Base-by-base conservation (phyloP, 2,329 filamentous ascomycete species). In the Leptodontidium sp. region DNA sequence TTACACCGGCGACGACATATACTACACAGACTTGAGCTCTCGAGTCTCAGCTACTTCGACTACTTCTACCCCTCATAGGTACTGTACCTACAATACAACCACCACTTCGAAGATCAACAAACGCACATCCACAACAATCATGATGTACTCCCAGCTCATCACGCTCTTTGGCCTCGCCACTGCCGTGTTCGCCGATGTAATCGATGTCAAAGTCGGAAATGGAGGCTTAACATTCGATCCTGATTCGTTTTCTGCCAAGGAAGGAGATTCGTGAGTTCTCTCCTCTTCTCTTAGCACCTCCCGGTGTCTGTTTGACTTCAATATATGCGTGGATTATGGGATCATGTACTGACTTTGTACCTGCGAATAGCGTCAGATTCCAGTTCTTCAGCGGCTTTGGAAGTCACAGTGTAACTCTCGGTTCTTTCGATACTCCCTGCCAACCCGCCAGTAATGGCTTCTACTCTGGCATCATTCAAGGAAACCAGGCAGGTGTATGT, bases 361-460 rank as follows among this genome's bases (percentile, higher is more conserved):
- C 38, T 40, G 38, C 11, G 17, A 50, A 43, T 40, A 75, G 74
- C 7, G 38, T 75, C 14, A 50, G 65, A 63, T 76, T 74, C 69
- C 72, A 72, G 78, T 88, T 84, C 80, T 84, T 85, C 75, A 87
- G 82, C 78, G 82, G 82, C 67, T 81, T 84, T 9, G 78, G 73
- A 68, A 26, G 49, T 78, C 85, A 87, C 80, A 81, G 81, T 50
- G 79, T 87, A 53, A 80, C 78, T 9, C 76, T 80, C 68, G 71
- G 73, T 50, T 71, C 74, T 26, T 79, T 79, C 57, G 71, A 70
- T 6, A 71, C 65, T 15, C 78, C 79, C 3, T 80, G 79, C 65
- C 26, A 64, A n/a, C 79, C 78, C 21, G 68, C 70, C 24, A 38
- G 65, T 3, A 50, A 65, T 35, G 65, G 53, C 2, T 75, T 76